phyloP scores from a whole-genome alignment of 2,329 filamentous ascomycete species.

The Phialemonium atrogriseum region DNA sequence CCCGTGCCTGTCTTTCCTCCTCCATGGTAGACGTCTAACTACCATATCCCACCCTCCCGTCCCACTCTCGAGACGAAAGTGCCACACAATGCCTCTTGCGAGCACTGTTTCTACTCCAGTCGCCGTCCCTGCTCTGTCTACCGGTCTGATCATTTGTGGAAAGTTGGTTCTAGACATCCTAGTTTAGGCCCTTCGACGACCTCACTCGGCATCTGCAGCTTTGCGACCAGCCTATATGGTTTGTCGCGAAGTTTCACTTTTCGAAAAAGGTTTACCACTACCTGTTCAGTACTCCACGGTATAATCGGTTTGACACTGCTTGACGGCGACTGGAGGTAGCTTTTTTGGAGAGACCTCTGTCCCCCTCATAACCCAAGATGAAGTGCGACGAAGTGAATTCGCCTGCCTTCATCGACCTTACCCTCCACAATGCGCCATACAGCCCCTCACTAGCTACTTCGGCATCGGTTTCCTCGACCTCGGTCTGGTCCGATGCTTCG shows the following conservation, averaged over 20 bases:
- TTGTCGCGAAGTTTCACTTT: conserved; percentile 32
- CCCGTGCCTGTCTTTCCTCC: conserved; percentile 8
- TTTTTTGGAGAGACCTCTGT: conserved; percentile 11
- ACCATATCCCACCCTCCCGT: conserved; percentile 21
- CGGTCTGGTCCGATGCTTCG: conserved; percentile 67
- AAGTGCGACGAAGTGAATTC: conserved; percentile 43
- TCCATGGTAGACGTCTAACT: conserved; percentile 22
- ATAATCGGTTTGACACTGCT: conserved; percentile 22
- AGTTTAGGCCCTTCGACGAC: conserved; percentile 34
- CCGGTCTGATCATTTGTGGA: conserved; percentile 51
- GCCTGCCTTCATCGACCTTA: conserved; percentile 41
- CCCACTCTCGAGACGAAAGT: conserved; percentile 25
- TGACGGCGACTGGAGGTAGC: conserved; percentile 25
- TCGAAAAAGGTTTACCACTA: conserved; percentile 35
- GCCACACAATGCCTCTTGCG: conserved; percentile 48
- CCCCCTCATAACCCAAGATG: conserved; percentile 43
- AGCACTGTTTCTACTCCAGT: conserved; percentile 45
- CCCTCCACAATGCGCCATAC: conserved; percentile 51
- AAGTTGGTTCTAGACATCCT: conserved; percentile 32
- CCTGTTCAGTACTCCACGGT: conserved; percentile 20
- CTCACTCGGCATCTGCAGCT: conserved; percentile 34
- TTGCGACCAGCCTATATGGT: conserved; percentile 27
- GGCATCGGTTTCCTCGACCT: conserved; percentile 67
- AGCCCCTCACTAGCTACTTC: conserved; percentile 65
- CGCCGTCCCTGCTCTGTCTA: conserved; percentile 53